Evolutionary conservation across 169 alveolate species (phyloP).

Genomic region (Pseudocohnilembus persalinus): DNA sequence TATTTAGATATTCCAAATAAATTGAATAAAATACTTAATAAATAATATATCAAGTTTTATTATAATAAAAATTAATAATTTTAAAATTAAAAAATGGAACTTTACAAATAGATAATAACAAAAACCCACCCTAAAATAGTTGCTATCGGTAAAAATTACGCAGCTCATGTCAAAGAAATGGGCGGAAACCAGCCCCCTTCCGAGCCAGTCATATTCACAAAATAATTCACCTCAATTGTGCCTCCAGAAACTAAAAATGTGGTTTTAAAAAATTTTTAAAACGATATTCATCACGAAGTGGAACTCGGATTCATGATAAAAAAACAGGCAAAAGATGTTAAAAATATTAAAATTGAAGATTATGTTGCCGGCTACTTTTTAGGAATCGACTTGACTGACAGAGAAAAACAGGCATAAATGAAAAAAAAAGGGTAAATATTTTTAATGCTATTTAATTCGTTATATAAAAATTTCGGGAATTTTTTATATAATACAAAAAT

Average conservation of each 20-base stretch:
- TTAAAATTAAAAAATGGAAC: too few species aligned
- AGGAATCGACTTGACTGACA: constrained; percentile 50
- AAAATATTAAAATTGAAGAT: constrained; percentile 29
- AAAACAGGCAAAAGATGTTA: constrained; percentile 16
- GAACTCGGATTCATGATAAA: constrained; percentile 49
- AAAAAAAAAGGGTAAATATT: constrained; percentile 18
- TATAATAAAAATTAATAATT: too few species aligned
- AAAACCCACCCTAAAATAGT: constrained; percentile 31
- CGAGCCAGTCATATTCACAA: constrained; percentile 50
- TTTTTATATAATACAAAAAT: too few species aligned
- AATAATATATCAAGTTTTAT: too few species aligned
- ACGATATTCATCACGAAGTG: constrained; percentile 52
- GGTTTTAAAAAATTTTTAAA: constrained; percentile 15
- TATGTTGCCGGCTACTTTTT: constrained; percentile 47
- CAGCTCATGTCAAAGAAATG: constrained; percentile 57
- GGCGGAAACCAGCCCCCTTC: constrained; percentile 39
- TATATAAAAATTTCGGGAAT: too few species aligned
- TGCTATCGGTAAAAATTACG: constrained; percentile 60
- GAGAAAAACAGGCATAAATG: constrained; percentile 32
- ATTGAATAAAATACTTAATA: too few species aligned
- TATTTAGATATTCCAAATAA: too few species aligned
- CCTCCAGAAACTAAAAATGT: constrained; percentile 9
- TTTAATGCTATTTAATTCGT: too few species aligned
- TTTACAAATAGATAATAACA: neutral
- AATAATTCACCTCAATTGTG: constrained; percentile 27